Percentiles rank a stretch among this genome's conserved stretches.
Conservation (phyloP, 257 asterid species). For the Perilla frutescens region DNA sequence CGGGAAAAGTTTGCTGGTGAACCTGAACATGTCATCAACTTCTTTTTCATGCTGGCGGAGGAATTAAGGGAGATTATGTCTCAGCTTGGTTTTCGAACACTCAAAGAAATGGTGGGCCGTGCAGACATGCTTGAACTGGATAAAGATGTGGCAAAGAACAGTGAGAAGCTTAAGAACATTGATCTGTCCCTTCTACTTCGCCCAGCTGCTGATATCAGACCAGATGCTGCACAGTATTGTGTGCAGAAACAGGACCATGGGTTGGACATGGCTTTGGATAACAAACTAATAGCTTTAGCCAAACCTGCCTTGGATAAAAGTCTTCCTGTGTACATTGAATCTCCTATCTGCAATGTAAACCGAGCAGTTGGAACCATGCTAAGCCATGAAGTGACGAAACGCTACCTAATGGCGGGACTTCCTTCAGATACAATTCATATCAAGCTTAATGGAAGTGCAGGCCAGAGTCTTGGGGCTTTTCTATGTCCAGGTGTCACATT, state of each 20-base stretch:
- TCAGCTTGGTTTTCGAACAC: conserved; percentile 80
- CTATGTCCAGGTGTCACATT: conserved; percentile 91
- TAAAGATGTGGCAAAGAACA: conserved; percentile 64
- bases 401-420: conserved; percentile 76
- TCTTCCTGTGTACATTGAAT: conserved; percentile 85
- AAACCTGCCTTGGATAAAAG: conserved; percentile 79
- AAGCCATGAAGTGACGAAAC: conserved; percentile 93
- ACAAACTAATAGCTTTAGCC: conserved; percentile 67
- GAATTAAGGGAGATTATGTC: conserved; percentile 97
- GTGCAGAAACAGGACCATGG: conserved; percentile 98
- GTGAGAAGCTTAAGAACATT: conserved; percentile 86
- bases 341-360: conserved; percentile 84
- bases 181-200: conserved; percentile 88
- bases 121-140: conserved; percentile 95
- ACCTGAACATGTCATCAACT: conserved; percentile 96
- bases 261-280: conserved; percentile 94
- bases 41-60: conserved; percentile 98
- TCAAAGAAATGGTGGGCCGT: conserved; percentile 95
- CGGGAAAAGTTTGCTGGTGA: conserved; percentile 96
- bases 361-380: conserved; percentile 99
- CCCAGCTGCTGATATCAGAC: conserved; percentile 97
- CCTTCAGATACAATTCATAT: conserved; percentile 85
- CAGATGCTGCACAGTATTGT: conserved; percentile 96
- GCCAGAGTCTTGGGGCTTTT: conserved; percentile 99
- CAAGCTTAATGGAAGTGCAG: conserved; percentile 94